phyloP scores from a whole-genome alignment of 2,329 filamentous ascomycete species.

The Fusarium sp. region DNA sequence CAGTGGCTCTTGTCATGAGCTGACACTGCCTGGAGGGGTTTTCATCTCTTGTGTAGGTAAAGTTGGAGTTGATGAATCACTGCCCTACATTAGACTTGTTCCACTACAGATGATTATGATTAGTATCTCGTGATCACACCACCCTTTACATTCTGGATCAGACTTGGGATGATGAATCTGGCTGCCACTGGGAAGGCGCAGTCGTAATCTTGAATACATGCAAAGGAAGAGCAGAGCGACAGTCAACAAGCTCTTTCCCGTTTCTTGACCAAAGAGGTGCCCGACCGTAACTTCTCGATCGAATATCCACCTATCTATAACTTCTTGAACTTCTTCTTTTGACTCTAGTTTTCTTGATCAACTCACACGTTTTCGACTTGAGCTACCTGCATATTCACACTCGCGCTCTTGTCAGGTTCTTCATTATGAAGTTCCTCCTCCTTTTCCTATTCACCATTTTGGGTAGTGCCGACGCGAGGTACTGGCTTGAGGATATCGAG shows the following conservation, averaged over 20 bases:
- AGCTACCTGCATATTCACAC: background rate
- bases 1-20: background rate
- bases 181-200: slow-evolving; percentile 3
- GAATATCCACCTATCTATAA: background rate
- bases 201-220: background rate
- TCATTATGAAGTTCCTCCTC: slow-evolving; percentile 30
- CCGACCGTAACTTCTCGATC: background rate
- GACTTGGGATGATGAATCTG: background rate
- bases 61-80: slow-evolving; percentile 10
- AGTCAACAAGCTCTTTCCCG: slow-evolving; percentile 2
- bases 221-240: background rate
- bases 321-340: background rate
- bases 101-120: slow-evolving; percentile 8
- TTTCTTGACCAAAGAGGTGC: background rate
- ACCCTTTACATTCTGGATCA: background rate
- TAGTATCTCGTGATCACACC: background rate
- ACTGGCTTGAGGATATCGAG: slow-evolving; percentile 45
- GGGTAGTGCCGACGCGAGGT: slow-evolving; percentile 20
- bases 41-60: background rate
- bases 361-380: background rate
- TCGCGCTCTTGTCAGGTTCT: background rate
- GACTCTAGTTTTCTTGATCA: background rate
- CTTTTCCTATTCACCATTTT: slow-evolving; percentile 21
- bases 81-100: slow-evolving; percentile 9
- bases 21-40: background rate